phyloP scores from a whole-genome alignment of 495 filamentous ascomycete species.

The Penicillium canariense region DNA sequence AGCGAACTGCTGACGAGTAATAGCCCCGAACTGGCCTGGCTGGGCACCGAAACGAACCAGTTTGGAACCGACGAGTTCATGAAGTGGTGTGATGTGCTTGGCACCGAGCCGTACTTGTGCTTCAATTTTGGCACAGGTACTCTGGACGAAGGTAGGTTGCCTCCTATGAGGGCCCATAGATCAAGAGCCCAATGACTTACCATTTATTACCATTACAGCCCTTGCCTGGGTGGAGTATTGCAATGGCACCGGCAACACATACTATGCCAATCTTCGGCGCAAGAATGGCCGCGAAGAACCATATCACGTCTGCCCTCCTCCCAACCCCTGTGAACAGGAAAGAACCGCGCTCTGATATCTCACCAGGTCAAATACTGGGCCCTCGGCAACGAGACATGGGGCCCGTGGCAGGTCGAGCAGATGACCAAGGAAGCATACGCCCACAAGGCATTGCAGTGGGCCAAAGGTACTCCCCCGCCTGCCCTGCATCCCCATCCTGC shows the following conservation, averaged over 20 bases:
- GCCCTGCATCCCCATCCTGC: too few species aligned
- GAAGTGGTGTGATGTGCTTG: slow-evolving; percentile 68
- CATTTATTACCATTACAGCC: slow-evolving; percentile 29
- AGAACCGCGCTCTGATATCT: slow-evolving; percentile 4
- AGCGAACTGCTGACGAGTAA: not conserved
- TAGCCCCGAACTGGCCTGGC: slow-evolving; percentile 73
- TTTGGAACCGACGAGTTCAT: slow-evolving; percentile 85
- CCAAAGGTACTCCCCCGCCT: slow-evolving; percentile 49
- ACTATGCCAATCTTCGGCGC: slow-evolving; percentile 74
- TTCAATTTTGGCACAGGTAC: slow-evolving; percentile 75
- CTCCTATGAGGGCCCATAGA: too few species aligned
- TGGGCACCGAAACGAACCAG: slow-evolving; percentile 68
- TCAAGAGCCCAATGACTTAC: not conserved
- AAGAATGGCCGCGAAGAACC: slow-evolving; percentile 70
- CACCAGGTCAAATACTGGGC: slow-evolving; percentile 61
- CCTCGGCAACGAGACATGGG: slow-evolving; percentile 72
- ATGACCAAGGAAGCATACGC: slow-evolving; percentile 74
- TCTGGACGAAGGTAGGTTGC: slow-evolving; percentile 69
- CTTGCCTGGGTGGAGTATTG: slow-evolving; percentile 82
- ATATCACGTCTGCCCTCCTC: slow-evolving; percentile 54
- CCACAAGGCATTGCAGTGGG: slow-evolving; percentile 75
- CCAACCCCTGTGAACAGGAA: not conserved
- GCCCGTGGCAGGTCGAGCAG: slow-evolving; percentile 78
- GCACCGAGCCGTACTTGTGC: slow-evolving; percentile 69
- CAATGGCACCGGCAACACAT: slow-evolving; percentile 67